Base-by-base conservation (phyloP, 148 eudicot species). In the Gaultheria prostrata region DNA sequence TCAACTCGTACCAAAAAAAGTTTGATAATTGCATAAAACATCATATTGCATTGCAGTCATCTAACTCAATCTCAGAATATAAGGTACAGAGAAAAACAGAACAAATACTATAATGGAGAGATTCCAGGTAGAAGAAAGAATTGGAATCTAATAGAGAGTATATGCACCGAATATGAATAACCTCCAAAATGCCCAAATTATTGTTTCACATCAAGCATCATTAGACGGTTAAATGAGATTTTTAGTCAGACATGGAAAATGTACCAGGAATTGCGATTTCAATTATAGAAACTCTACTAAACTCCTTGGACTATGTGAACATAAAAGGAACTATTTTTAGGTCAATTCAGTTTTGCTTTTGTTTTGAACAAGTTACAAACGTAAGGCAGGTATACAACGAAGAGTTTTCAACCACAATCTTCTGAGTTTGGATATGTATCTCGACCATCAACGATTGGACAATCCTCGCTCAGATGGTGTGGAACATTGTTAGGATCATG, bases 21-120 rank as follows among this genome's bases (percentile, higher is more conserved):
- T 4, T 39, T 39, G 43, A 39, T 6, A 39, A 39, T 78, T 32
- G 8, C 43, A 18, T 17, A 9, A 17, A 39, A 35, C n/a, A 43
- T 80, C 73, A 59, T 39, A 10, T 43, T n/a, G 51, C 53, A 32
- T 63, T 63, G 70, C 32, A n/a, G 70, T n/a, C n/a, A 54, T 77
- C 32, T 28, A 51, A 49, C 43, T 28, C 35, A 49, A 53, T 77
- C 24, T 77, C n/a, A 15, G n/a, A 50, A 70, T 70, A 39, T 30
- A 32, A 69, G 74, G 69, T 9, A 69, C 43, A 30, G 35, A 67
- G 74, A 69, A 69, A 61, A 12, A 24, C 0, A 13, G 43, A 39
- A 39, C 43, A 39, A 39, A 39, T 39, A 5, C 43, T 13, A 35
- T 6, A 18, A 35, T 35, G 35, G 76, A 72, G 76, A 72, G 17